These are phyloP conservation scores for Fusarium anthophilum DNA, from an alignment of 2,329 filamentous ascomycete species.

Conservation along the genomic window DNA sequence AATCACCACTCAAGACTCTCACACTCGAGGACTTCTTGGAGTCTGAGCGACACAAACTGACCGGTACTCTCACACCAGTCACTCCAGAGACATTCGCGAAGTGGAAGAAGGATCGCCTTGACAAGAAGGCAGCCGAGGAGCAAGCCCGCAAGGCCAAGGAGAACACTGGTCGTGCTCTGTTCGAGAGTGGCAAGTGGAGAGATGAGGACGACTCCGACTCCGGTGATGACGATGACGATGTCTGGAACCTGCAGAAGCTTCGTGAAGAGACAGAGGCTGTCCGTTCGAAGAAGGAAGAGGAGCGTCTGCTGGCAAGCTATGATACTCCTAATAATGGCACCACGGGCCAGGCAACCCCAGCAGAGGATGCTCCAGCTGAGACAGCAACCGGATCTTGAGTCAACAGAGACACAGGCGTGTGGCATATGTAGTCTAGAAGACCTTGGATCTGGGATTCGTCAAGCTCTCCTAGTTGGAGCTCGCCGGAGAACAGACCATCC, in stretches of 20 bases:
- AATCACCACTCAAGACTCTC: slow-evolving; percentile 91
- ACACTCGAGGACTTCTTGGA: slow-evolving; percentile 98
- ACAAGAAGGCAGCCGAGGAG: slow-evolving; percentile 96
- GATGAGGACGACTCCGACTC: slow-evolving; percentile 70
- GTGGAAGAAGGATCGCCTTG: slow-evolving; percentile 94
- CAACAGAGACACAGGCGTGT: slow-evolving; percentile 10
- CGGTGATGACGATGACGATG: slow-evolving; percentile 66
- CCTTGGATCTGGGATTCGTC: slow-evolving; percentile 38
- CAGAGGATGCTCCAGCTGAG: slow-evolving; percentile 29
- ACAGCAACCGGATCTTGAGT: slow-evolving; percentile 41
- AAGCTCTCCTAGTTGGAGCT: slow-evolving; percentile 37
- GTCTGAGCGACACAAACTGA: slow-evolving; percentile 94
- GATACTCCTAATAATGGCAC: slow-evolving; percentile 33
- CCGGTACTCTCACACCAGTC: slow-evolving; percentile 90
- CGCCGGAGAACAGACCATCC: slow-evolving; percentile 38
- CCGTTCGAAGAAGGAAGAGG: slow-evolving; percentile 79
- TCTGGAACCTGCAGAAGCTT: slow-evolving; percentile 85
- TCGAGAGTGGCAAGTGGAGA: slow-evolving; percentile 95
- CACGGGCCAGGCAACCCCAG: slow-evolving; percentile 22
- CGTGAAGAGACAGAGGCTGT: slow-evolving; percentile 85
- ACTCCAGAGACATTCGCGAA: slow-evolving; percentile 92
- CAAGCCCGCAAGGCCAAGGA: slow-evolving; percentile 92
- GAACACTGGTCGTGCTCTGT: slow-evolving; percentile 91
- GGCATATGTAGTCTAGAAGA: slow-evolving; percentile 36
- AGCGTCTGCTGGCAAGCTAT: slow-evolving; percentile 59